These are phyloP conservation scores for Guyanaporus albipodus DNA, from an alignment of 768 basidiomycete genomes.

Conservation along the genomic window DNA sequence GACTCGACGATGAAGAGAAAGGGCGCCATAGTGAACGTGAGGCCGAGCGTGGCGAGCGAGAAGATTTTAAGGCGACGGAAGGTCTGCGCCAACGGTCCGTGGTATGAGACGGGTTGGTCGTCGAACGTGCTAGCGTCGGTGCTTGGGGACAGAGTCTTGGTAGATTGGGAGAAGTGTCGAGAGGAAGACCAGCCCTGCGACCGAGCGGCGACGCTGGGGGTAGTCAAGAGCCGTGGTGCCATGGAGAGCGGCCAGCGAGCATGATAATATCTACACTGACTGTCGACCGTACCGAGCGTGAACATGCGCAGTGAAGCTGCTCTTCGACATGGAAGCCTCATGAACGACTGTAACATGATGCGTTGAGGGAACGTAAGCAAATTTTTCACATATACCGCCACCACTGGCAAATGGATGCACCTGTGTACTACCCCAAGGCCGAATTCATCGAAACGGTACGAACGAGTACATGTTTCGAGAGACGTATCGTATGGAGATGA, in stretches of 20 bases:
- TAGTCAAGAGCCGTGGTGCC: not conserved
- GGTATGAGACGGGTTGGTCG: slow-evolving; percentile 40
- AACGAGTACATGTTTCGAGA: not conserved
- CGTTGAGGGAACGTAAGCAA: too few species aligned
- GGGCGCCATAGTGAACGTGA: slow-evolving; percentile 67
- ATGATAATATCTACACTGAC: slow-evolving; percentile 5
- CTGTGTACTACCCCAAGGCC: slow-evolving; percentile 73
- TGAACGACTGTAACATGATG: too few species aligned
- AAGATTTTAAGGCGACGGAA: slow-evolving; percentile 80
- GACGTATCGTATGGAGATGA: slow-evolving; percentile 2
- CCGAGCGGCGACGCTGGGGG: not conserved
- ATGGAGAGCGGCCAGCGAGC: not conserved
- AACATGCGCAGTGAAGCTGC: slow-evolving; percentile 8
- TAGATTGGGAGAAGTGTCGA: slow-evolving; percentile 14
- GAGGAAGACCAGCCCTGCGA: not conserved
- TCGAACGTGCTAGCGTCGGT: slow-evolving; percentile 5
- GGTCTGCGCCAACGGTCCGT: slow-evolving; percentile 67
- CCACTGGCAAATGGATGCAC: slow-evolving; percentile 52
- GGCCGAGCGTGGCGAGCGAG: slow-evolving; percentile 71
- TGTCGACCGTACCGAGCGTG: not conserved
- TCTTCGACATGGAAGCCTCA: slow-evolving; percentile 18
- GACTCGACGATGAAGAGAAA: slow-evolving; percentile 83
- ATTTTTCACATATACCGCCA: slow-evolving; percentile 2
- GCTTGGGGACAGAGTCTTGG: not conserved
- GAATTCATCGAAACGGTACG: slow-evolving; percentile 89